Conservation (phyloP, 768 basidiomycete genomes). For the Lentinula detonsa region DNA sequence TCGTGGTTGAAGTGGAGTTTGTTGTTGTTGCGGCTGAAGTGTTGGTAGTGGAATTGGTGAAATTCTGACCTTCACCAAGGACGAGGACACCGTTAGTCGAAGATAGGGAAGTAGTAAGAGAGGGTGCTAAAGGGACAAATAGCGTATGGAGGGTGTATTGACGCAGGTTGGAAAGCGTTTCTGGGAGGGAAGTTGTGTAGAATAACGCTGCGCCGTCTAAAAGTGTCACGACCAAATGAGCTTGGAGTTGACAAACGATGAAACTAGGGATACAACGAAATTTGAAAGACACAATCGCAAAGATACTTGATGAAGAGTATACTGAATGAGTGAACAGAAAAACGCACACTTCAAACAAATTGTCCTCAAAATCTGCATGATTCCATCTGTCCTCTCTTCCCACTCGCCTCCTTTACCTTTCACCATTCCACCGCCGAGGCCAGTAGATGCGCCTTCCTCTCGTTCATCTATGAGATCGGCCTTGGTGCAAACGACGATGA, state of each 20-base stretch:
- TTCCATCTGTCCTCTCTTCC: conserved; percentile 93
- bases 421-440: conserved; percentile 79
- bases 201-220: conserved; percentile 89
- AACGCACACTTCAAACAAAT: conserved; percentile 87
- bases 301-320: background rate
- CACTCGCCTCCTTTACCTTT: conserved; percentile 89
- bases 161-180: conserved; percentile 68
- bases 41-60: conserved; percentile 54
- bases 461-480: conserved; percentile 89
- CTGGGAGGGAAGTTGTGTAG: conserved; percentile 81
- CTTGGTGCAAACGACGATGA: conserved; percentile 87
- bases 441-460: conserved; percentile 56
- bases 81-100: conserved; percentile 53
- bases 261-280: too few relatives aligned
- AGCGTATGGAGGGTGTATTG: conserved; percentile 81
- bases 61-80: conserved; percentile 28
- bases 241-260: background rate
- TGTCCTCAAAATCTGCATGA: conserved; percentile 93
- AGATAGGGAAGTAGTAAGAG: conserved; percentile 41
- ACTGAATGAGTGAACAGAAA: background rate
- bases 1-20: conserved; percentile 37
- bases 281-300: background rate
- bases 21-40: conserved; percentile 35
- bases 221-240: background rate
- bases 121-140: conserved; percentile 71